A percentile compares a stretch with the other conserved stretches of the same genome.
These are phyloP conservation scores for Xylariales sp. DNA, from an alignment of 2,329 filamentous ascomycete species.

Conservation along the genomic window DNA sequence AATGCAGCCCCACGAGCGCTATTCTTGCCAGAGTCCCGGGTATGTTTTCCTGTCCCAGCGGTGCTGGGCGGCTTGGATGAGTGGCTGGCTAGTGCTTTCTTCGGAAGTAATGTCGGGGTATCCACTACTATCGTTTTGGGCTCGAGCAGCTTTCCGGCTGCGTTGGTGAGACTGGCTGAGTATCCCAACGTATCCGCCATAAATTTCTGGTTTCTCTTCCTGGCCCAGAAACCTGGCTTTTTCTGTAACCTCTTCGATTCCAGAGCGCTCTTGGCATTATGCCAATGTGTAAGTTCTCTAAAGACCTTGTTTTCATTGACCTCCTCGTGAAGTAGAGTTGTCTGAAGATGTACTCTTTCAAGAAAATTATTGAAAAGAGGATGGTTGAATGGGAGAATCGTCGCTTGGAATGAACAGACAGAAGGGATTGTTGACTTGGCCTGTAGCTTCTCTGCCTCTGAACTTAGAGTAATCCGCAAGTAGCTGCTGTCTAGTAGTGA, in stretches of 20 bases:
- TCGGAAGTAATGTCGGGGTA: slow-evolving; percentile 16
- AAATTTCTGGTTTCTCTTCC: slow-evolving; percentile 68
- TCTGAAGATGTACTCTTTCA: slow-evolving; percentile 54
- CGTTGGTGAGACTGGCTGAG: slow-evolving; percentile 75
- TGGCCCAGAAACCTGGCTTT: slow-evolving; percentile 49
- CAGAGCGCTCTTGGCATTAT: slow-evolving; percentile 66
- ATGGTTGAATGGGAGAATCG: slow-evolving; percentile 61
- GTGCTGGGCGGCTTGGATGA: neutral
- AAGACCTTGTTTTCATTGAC: slow-evolving; percentile 53
- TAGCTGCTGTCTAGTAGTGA: slow-evolving; percentile 17
- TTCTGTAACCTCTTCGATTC: slow-evolving; percentile 52
- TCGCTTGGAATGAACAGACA: neutral
- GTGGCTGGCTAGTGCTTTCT: slow-evolving; percentile 19
- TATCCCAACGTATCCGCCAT: slow-evolving; percentile 77
- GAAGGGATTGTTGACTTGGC: neutral
- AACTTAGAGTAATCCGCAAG: slow-evolving; percentile 10
- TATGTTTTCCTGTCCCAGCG: slow-evolving; percentile 18
- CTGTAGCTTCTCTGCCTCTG: slow-evolving; percentile 1
- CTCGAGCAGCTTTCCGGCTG: slow-evolving; percentile 70
- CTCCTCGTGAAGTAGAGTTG: slow-evolving; percentile 44
- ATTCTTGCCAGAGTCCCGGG: slow-evolving; percentile 50
- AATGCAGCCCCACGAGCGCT: slow-evolving; percentile 52
- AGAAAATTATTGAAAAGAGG: slow-evolving; percentile 60
- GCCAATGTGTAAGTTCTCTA: slow-evolving; percentile 69
- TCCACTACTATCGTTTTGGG: slow-evolving; percentile 74